These are phyloP conservation scores for Diaporthe amygdali DNA, from an alignment of 2,329 filamentous ascomycete species.

Conservation along the genomic window DNA sequence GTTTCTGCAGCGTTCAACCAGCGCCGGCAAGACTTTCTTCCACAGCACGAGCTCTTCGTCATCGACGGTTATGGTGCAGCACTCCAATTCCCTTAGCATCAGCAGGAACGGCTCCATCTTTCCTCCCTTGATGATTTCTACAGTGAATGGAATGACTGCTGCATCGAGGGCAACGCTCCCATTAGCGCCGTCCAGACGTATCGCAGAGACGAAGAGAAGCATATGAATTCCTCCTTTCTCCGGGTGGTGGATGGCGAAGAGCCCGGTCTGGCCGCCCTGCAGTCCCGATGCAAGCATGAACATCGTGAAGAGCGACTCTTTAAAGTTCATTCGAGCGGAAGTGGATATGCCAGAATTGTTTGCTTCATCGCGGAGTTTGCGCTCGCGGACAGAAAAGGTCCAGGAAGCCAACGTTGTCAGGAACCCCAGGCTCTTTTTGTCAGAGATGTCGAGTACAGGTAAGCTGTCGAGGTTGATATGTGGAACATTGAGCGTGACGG, in stretches of 20 bases:
- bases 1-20: constrained; percentile 54
- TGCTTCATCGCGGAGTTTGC: constrained; percentile 37
- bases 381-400: constrained; percentile 49
- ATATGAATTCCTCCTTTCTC: constrained; percentile 45
- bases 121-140: constrained; percentile 35
- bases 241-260: constrained; percentile 48
- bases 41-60: constrained; percentile 64
- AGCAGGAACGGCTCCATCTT: constrained; percentile 45
- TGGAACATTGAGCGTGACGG: constrained; percentile 43
- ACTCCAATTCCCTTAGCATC: constrained; percentile 40
- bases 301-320: constrained; percentile 53
- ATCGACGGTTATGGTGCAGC: constrained; percentile 44
- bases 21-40: constrained; percentile 49
- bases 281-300: constrained; percentile 51
- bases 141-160: constrained; percentile 50
- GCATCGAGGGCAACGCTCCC: constrained; percentile 52
- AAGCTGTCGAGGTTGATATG: constrained; percentile 51
- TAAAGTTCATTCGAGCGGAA: constrained; percentile 49
- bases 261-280: constrained; percentile 48
- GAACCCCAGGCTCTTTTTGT: constrained; percentile 42
- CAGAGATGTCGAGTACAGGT: constrained; percentile 45
- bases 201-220: constrained; percentile 45
- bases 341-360: constrained; percentile 30
- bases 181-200: constrained; percentile 49
- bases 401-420: constrained; percentile 43